Evolutionary conservation across 768 basidiomycete species (phyloP).

Genomic region (Daedaleopsis sinensis): DNA sequence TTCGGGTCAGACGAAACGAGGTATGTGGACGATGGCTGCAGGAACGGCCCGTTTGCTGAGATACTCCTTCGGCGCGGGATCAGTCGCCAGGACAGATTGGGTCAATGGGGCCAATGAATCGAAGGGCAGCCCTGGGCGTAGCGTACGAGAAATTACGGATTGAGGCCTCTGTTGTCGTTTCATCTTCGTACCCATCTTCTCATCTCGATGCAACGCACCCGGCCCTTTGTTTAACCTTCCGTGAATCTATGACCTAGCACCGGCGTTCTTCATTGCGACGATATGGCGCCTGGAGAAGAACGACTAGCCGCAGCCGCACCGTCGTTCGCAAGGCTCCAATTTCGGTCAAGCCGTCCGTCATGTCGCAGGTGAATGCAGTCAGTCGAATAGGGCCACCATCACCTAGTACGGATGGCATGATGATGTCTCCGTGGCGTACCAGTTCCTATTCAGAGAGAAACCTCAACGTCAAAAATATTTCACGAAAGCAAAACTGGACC

Average conservation of each 20-base stretch:
- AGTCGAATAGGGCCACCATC: not conserved
- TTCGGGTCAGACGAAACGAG: not conserved
- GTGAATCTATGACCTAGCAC: not conserved
- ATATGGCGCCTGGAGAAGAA: not conserved
- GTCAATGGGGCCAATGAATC: conserved; percentile 15
- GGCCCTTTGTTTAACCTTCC: not conserved
- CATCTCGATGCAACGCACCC: not conserved
- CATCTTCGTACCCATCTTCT: not conserved
- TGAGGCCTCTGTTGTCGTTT: not conserved
- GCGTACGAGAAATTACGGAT: not conserved
- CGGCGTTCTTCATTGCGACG: conserved; percentile 1
- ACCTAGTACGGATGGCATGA: not conserved
- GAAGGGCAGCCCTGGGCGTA: not conserved
- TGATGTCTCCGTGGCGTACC: not conserved
- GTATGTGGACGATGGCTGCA: not conserved
- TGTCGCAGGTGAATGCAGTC: not conserved
- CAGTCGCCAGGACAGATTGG: conserved; percentile 2
- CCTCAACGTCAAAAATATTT: not conserved
- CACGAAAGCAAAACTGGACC: not conserved
- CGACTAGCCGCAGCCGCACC: conserved; percentile 1
- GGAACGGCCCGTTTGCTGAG: not conserved
- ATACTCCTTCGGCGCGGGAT: not conserved
- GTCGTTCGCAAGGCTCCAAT: conserved; percentile 3
- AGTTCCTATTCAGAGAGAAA: not conserved
- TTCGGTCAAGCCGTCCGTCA: conserved; percentile 9